These are phyloP conservation scores for Podospora comata DNA, from an alignment of 495 filamentous ascomycete species.

Conservation along the genomic window DNA sequence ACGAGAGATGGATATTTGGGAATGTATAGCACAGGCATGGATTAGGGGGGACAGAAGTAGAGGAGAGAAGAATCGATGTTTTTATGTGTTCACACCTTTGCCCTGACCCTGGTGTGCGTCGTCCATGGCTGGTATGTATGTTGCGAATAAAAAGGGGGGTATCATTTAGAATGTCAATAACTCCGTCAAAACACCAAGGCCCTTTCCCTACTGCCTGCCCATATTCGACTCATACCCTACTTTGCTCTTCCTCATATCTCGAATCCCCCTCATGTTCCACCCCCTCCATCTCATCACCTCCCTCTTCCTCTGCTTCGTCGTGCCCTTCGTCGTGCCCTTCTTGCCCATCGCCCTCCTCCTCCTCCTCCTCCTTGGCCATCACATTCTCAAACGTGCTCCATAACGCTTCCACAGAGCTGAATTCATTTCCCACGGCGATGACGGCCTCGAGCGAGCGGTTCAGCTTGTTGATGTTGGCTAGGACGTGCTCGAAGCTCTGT, in stretches of 20 bases:
- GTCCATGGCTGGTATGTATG: neutral
- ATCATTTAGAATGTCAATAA: neutral
- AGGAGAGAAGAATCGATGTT: neutral
- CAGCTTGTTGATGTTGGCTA: constrained; percentile 92
- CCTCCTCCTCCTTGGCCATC: constrained; percentile 73
- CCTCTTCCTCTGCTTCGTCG: constrained; percentile 23
- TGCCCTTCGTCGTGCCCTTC: constrained; percentile 37
- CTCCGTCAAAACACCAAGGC: neutral
- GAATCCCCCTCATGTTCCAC: constrained; percentile 6
- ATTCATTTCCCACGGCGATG: constrained; percentile 93
- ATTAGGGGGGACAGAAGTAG: neutral
- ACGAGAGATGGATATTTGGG: neutral
- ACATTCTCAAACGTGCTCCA: constrained; percentile 97
- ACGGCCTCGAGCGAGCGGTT: constrained; percentile 90
- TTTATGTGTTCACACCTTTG: neutral
- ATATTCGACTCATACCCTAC: neutral
- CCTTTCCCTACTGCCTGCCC: neutral
- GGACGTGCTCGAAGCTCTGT: constrained; percentile 87
- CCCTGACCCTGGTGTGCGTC: neutral
- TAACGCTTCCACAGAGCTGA: constrained; percentile 90
- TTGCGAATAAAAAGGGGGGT: neutral
- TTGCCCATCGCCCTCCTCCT: constrained; percentile 39
- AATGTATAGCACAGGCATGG: neutral
- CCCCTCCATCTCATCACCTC: constrained; percentile 18
- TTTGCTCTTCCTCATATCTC: constrained; percentile 14